A percentile compares a stretch with the other conserved stretches of the same genome.
These are phyloP conservation scores for Hansenula anomala DNA, from an alignment of 1,139 yeast genomes.

Conservation along the genomic window DNA sequence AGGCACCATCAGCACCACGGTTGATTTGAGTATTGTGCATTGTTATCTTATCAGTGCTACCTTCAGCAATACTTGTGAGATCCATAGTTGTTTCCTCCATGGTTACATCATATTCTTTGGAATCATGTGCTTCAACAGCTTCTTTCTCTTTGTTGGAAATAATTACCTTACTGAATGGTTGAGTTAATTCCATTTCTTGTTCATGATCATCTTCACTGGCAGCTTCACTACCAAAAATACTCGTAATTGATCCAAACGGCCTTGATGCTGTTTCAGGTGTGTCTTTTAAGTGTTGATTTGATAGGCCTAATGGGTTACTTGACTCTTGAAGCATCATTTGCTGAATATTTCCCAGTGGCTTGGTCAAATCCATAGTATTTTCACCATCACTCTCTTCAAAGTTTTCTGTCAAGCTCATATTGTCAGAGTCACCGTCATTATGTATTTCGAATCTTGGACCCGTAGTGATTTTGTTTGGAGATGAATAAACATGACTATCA, in stretches of 20 bases:
- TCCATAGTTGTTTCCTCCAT: not conserved
- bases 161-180: conserved; percentile 4
- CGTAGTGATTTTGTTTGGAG: conserved; percentile 10
- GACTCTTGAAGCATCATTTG: not conserved
- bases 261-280: conserved; percentile 8
- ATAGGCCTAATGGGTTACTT: not conserved
- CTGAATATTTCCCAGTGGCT: conserved; percentile 20
- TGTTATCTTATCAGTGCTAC: conserved; percentile 16
- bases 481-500: conserved; percentile 17
- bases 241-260: conserved; percentile 21
- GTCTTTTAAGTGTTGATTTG: not conserved
- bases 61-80: conserved; percentile 5
- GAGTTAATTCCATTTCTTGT: conserved; percentile 19
- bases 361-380: conserved; percentile 28
- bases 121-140: no score
- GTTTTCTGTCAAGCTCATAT: conserved; percentile 15
- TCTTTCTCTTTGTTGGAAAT: not conserved
- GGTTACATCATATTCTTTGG: no score
- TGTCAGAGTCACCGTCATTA: conserved; percentile 17
- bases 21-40: conserved; percentile 5
- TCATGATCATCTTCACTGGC: conserved; percentile 7
- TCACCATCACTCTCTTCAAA: conserved; percentile 13
- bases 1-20: not conserved
- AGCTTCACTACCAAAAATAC: conserved; percentile 19
- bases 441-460: conserved; percentile 13